phyloP scores from a whole-genome alignment of 768 basidiomycete species.

The Tricholoma sp. region DNA sequence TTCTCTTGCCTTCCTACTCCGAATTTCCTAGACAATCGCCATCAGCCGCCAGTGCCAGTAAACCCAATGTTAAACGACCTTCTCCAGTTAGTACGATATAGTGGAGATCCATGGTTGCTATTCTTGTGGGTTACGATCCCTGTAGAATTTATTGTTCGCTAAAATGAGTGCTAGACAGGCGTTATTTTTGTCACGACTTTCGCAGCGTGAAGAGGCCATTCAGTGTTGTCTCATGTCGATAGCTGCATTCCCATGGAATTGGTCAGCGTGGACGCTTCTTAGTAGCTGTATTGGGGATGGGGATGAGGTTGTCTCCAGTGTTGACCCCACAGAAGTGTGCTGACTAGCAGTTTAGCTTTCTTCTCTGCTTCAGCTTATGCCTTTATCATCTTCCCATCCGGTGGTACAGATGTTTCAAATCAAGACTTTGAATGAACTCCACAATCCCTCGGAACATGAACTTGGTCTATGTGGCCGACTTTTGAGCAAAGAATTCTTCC shows the following conservation, averaged over 20 bases:
- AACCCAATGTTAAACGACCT: conserved; percentile 56
- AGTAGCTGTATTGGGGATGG: conserved; percentile 73
- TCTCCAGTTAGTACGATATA: conserved; percentile 51
- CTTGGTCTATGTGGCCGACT: conserved; percentile 77
- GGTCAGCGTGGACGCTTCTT: conserved; percentile 89
- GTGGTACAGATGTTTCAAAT: conserved; percentile 73
- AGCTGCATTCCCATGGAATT: conserved; percentile 82
- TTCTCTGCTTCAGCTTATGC: conserved; percentile 43
- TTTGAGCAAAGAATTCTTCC: conserved; percentile 66
- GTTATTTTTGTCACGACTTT: conserved; percentile 73
- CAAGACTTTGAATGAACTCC: conserved; percentile 84
- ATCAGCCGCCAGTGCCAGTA: conserved; percentile 62
- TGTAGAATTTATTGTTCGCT: conserved; percentile 2
- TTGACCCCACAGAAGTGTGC: conserved; percentile 2
- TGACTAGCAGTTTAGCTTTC: conserved; percentile 34
- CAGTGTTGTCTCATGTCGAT: conserved; percentile 76
- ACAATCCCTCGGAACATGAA: conserved; percentile 84
- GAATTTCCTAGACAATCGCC: conserved; percentile 50
- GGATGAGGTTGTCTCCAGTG: conserved; percentile 54
- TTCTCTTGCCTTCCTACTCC: background rate
- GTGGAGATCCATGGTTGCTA: conserved; percentile 74
- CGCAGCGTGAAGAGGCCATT: conserved; percentile 80
- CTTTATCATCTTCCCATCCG: conserved; percentile 41
- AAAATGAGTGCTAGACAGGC: conserved; percentile 55
- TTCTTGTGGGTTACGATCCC: conserved; percentile 48